phyloP scores from a whole-genome alignment of 2,329 filamentous ascomycete species.

The Ilyonectria robusta region DNA sequence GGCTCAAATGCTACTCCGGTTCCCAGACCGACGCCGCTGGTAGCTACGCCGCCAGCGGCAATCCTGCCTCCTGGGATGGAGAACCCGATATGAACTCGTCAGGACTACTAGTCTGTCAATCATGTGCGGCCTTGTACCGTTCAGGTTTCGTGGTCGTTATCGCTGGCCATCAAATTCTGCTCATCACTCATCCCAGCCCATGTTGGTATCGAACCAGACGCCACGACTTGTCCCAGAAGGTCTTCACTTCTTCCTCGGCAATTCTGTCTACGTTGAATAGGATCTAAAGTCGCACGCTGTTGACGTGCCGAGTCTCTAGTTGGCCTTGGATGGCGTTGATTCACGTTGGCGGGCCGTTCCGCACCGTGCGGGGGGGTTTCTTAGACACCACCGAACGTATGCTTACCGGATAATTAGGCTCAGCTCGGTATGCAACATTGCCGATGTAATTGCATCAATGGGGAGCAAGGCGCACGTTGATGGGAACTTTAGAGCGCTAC shows the following conservation, averaged over 20 bases:
- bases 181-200: neutral
- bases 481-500: conserved; percentile 9
- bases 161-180: neutral
- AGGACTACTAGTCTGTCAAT: neutral
- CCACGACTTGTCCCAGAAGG: neutral
- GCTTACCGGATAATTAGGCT: conserved; percentile 19
- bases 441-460: neutral
- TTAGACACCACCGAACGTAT: conserved; percentile 33
- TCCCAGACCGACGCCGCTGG: conserved; percentile 41
- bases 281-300: neutral
- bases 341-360: conserved; percentile 44
- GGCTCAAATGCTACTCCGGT: conserved; percentile 46
- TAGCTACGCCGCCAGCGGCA: conserved; percentile 44
- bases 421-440: conserved; percentile 11
- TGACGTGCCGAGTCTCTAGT: neutral
- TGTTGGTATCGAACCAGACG: neutral
- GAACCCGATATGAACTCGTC: conserved; percentile 57
- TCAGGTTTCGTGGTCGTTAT: neutral
- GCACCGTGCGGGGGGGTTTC: conserved; percentile 31
- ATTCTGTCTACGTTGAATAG: neutral
- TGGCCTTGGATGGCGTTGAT: conserved; percentile 26
- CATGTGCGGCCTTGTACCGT: neutral
- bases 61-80: conserved; percentile 58
- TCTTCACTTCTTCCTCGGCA: neutral
- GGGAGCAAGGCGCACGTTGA: conserved; percentile 7